phyloP scores from a whole-genome alignment of 106 monocot species.

The Dioscorea zingiberensis region DNA sequence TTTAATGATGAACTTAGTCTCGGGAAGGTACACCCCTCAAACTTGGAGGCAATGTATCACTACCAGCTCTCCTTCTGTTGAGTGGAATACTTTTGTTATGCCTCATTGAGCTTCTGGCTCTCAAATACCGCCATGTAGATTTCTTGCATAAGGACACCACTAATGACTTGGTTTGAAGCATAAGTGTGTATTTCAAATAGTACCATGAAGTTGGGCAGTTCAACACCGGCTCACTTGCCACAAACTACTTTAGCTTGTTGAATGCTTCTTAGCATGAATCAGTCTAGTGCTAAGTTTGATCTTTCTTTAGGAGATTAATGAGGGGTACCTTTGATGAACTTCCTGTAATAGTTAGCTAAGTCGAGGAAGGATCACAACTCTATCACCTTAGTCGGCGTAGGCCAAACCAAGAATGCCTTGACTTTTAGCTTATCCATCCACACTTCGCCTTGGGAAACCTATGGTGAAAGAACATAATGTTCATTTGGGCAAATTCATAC shows the following conservation, averaged over 20 bases:
- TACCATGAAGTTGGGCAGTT: background rate
- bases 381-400: background rate
- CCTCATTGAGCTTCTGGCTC: constrained; percentile 6
- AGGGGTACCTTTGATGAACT: background rate
- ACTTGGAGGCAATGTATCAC: constrained; percentile 3
- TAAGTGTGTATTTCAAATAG: background rate
- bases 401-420: background rate
- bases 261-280: background rate
- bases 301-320: background rate
- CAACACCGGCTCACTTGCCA: background rate
- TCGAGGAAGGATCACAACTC: background rate
- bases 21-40: background rate
- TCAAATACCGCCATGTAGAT: background rate
- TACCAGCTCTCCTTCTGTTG: background rate
- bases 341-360: too few species aligned
- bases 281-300: background rate
- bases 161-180: background rate
- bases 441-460: background rate
- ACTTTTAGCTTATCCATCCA: background rate
- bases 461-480: background rate
- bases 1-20: background rate
- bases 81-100: background rate
- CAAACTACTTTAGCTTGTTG: background rate
- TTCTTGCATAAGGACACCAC: background rate
- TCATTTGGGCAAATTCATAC: background rate